Evolutionary conservation across 2,329 filamentous ascomycete genomes (phyloP), one percentile per base, ranked within the genome.

Genomic region (Aspergillus fumigatiaffinis): DNA sequence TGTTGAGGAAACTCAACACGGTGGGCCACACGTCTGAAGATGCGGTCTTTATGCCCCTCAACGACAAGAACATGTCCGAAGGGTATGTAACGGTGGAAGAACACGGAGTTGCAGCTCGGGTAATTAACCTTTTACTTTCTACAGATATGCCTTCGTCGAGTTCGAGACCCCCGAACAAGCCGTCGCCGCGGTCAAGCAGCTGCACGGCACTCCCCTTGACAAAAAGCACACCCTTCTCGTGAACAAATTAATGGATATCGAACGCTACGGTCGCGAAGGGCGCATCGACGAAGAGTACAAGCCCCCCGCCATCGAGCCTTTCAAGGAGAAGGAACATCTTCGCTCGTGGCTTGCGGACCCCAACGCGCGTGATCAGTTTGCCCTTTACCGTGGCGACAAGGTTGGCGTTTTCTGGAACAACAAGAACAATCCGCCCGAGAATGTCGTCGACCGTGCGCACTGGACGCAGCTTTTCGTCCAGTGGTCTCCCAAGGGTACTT

Each of bases 321-420:
- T 97, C 76, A 80, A 85, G 69, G 89, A 97, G 77, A 91, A 93
- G 81, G 93, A 97, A 78, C 94, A 99, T 75, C 80, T 97, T 69
- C 86, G 92, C 72, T 97, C 90, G 74, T 99, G 92, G 87, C 81
- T 99, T 68, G 89, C 88, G 64, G 94, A 99, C 71, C 82, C 88
- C 57, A 91, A 91, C 65, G 91, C 91, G 64, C 87, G 94, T 61
- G 94, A 99, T 73, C 93, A 99, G 80, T 94, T 97, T 69, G 90
- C 90, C 74, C 92, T 97, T 85, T 97, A 90, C 82, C 88, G 91
- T 53, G 90, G 88, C 66, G 94, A 99, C 53, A 89, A 88, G 61
- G 94, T 99, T 41, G 92, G 92, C 58, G 89, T 99, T 5, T 96
- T 90, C 82, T 99, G 93, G 93, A 97, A 97, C 81, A 96, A 95